Conservation (phyloP, 139 green algal genomes). For the Micromonas commoda region DNA sequence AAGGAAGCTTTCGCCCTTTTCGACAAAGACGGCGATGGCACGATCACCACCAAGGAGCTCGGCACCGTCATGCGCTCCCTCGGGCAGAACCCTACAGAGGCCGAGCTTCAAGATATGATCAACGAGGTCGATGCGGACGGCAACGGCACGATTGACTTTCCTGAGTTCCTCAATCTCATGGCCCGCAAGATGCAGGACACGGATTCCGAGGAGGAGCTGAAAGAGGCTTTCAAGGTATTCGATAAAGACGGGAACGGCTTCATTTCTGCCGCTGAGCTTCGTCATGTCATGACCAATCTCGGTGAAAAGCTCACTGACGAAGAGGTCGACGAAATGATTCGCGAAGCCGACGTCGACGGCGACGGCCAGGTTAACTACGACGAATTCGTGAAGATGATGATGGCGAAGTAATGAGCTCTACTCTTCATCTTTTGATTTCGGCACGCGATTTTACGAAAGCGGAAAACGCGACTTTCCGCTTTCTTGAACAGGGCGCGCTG, state of each 20-base stretch:
- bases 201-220: slow-evolving; percentile 94
- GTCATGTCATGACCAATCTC: slow-evolving; percentile 98
- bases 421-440: too few relatives aligned
- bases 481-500: too few relatives aligned
- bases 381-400: slow-evolving; percentile 65
- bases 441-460: too few relatives aligned
- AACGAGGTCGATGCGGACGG: slow-evolving; percentile 98
- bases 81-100: slow-evolving; percentile 98
- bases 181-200: slow-evolving; percentile 95
- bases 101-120: slow-evolving; percentile 99
- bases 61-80: slow-evolving; percentile 98
- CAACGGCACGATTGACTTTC: slow-evolving; percentile 99
- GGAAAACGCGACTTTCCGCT: too few relatives aligned
- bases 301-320: slow-evolving; percentile 94
- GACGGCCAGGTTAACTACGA: slow-evolving; percentile 64
- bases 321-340: slow-evolving; percentile 68
- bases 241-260: slow-evolving; percentile 99
- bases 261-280: slow-evolving; percentile 92
- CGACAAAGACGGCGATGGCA: slow-evolving; percentile 88
- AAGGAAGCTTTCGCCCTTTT: slow-evolving; percentile 89
- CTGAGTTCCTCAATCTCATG: slow-evolving; percentile 98
- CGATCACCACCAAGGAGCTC: slow-evolving; percentile 80
- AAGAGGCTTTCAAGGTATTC: slow-evolving; percentile 99
- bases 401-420: slow-evolving; percentile 60
- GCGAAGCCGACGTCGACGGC: slow-evolving; percentile 60